phyloP scores from a whole-genome alignment of 352 stramenopile species.

The Phytophthora sp. region DNA sequence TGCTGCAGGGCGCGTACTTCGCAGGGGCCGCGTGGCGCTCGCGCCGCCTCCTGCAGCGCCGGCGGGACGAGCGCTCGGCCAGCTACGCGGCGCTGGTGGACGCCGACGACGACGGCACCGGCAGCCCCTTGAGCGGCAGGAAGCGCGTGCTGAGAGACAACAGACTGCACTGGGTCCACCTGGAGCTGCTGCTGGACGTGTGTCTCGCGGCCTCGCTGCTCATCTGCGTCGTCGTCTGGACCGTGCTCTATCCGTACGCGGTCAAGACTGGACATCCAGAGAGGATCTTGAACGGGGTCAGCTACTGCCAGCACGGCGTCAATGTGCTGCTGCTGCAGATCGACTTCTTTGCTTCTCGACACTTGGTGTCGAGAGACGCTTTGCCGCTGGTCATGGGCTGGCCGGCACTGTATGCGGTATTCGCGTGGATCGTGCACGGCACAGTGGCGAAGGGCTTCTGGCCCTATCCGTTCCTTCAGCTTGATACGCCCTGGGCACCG shows the following conservation, averaged over 20 bases:
- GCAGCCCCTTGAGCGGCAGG: slow-evolving; percentile 14
- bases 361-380: slow-evolving; percentile 59
- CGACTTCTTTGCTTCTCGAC: slow-evolving; percentile 63
- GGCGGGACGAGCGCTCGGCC: slow-evolving; percentile 18
- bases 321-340: slow-evolving; percentile 76
- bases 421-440: slow-evolving; percentile 79
- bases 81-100: slow-evolving; percentile 53
- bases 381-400: slow-evolving; percentile 69
- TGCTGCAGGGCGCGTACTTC: slow-evolving; percentile 77
- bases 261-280: slow-evolving; percentile 50
- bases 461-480: slow-evolving; percentile 82
- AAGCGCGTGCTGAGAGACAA: slow-evolving; percentile 17
- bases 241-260: slow-evolving; percentile 75
- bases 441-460: slow-evolving; percentile 72
- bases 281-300: slow-evolving; percentile 73
- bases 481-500: slow-evolving; percentile 74
- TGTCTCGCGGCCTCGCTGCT: slow-evolving; percentile 70
- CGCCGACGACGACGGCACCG: slow-evolving; percentile 33
- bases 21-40: slow-evolving; percentile 36
- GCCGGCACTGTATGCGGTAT: slow-evolving; percentile 69
- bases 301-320: slow-evolving; percentile 79
- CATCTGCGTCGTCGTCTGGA: slow-evolving; percentile 76
- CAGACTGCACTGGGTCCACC: slow-evolving; percentile 50
- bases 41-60: slow-evolving; percentile 27
- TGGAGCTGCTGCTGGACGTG: slow-evolving; percentile 74